phyloP scores from a whole-genome alignment of 306 rosid species.

The Pyrus betulifolia region DNA sequence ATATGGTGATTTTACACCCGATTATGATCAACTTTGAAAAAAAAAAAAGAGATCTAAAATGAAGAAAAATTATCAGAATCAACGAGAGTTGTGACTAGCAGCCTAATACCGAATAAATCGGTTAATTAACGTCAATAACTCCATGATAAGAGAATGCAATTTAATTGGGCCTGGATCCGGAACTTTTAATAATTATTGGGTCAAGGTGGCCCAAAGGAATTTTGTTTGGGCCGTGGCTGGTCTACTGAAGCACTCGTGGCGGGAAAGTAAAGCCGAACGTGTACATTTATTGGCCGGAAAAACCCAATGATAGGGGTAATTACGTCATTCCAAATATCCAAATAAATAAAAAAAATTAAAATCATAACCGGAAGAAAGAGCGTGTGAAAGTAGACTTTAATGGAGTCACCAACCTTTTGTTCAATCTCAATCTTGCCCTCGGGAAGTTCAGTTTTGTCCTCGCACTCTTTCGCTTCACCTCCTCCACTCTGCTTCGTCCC shows the following conservation, averaged over 20 bases:
- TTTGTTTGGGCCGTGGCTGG: background rate
- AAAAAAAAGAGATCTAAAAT: no score
- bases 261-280: background rate
- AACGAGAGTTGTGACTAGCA: no score
- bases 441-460: constrained; percentile 7
- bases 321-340: background rate
- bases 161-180: background rate
- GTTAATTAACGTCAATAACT: background rate
- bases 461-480: constrained; percentile 5
- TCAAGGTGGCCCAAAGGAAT: background rate
- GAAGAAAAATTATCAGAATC: no score
- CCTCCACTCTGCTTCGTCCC: background rate
- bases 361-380: background rate
- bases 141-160: background rate
- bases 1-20: background rate
- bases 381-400: background rate
- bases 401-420: constrained; percentile 21
- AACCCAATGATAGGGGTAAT: background rate
- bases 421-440: constrained; percentile 50
- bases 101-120: no score
- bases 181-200: background rate
- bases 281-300: background rate
- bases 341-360: background rate
- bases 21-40: no score
- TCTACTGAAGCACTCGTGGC: background rate